phyloP scores from a whole-genome alignment of 2,329 filamentous ascomycete genomes.

The Neonectria punicea region DNA sequence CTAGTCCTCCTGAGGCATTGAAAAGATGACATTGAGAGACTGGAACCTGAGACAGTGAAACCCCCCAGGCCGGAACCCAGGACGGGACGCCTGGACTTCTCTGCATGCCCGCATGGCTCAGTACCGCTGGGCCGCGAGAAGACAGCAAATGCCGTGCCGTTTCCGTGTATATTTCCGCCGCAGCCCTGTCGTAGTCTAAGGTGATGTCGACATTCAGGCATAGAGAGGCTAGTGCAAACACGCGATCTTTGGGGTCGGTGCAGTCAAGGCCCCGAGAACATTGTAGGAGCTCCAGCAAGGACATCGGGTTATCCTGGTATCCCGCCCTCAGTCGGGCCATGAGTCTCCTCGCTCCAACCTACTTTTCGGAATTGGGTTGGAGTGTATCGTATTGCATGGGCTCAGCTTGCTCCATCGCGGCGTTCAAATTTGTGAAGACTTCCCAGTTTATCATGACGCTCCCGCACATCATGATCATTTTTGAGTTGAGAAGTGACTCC shows the following conservation, averaged over 20 bases:
- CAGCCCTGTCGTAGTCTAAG: conserved; percentile 3
- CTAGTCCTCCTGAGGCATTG: conserved; percentile 2
- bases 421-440: neutral
- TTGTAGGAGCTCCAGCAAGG: neutral
- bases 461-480: conserved; percentile 21
- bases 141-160: neutral
- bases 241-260: conserved; percentile 14
- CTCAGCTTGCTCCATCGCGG: conserved; percentile 2
- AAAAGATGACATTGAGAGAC: neutral
- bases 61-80: conserved; percentile 21
- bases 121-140: neutral
- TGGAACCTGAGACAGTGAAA: neutral
- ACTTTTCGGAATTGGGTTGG: neutral
- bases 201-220: conserved; percentile 5
- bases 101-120: conserved; percentile 12
- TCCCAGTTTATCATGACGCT: neutral
- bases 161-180: neutral
- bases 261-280: conserved; percentile 11
- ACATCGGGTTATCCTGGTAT: neutral
- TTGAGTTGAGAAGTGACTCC: conserved; percentile 11
- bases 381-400: conserved; percentile 1
- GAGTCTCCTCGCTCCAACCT: neutral
- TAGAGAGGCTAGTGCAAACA: conserved; percentile 9
- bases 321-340: conserved; percentile 4
- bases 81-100: conserved; percentile 1